Evolutionary conservation across 2,329 filamentous ascomycete species (phyloP).

Genomic region (Nectriaceae sp.): DNA sequence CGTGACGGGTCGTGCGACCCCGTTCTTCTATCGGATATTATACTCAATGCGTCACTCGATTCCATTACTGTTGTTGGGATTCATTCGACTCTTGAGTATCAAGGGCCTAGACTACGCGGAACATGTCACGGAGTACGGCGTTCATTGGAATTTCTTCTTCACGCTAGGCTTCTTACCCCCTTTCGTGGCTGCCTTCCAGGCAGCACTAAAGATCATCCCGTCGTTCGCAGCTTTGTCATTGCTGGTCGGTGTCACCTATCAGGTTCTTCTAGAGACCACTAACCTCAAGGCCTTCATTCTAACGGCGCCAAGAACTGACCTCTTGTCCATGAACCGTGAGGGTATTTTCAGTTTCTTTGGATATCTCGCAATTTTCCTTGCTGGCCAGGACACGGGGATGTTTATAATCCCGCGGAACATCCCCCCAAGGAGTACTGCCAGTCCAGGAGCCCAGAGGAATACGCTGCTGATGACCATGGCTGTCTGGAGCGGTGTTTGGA

Average conservation of each 20-base stretch:
- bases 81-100: conserved; percentile 81
- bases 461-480: conserved; percentile 65
- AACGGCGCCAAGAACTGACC: conserved; percentile 73
- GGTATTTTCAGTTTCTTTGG: conserved; percentile 94
- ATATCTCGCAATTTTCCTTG: conserved; percentile 92
- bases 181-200: conserved; percentile 82
- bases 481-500: conserved; percentile 69
- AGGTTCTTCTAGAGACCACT: conserved; percentile 74
- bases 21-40: conserved; percentile 60
- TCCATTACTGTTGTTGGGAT: conserved; percentile 77
- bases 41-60: conserved; percentile 77
- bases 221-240: conserved; percentile 78
- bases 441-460: conserved; percentile 50
- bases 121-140: conserved; percentile 95
- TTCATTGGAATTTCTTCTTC: conserved; percentile 99
- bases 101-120: conserved; percentile 96
- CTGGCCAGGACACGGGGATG: conserved; percentile 82
- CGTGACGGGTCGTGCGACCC: conserved; percentile 48
- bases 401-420: conserved; percentile 68
- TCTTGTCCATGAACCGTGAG: conserved; percentile 89
- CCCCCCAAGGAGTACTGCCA: conserved; percentile 43
- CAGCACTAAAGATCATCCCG: conserved; percentile 67
- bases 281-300: conserved; percentile 81
- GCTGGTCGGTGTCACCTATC: conserved; percentile 68
- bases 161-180: conserved; percentile 87